Conservation (phyloP, 2,329 filamentous ascomycete species). For the Neopestalotiopsis sp. region DNA sequence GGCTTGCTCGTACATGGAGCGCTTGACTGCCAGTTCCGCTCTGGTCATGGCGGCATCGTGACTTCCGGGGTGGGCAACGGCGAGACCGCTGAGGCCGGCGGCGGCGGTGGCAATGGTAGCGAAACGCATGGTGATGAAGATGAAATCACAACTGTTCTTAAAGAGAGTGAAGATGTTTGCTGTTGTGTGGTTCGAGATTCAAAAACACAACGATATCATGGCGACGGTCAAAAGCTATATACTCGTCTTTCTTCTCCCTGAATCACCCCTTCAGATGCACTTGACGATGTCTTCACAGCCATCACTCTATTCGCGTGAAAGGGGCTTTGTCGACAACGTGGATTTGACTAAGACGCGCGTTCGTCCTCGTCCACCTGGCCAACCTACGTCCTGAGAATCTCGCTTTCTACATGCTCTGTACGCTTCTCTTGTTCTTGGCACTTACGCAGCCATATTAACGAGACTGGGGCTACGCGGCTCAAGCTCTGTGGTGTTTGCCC, state of each 20-base stretch:
- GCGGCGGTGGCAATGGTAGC: background rate
- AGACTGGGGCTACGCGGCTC: background rate
- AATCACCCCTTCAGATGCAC: background rate
- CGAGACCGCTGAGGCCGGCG: background rate
- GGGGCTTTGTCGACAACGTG: background rate
- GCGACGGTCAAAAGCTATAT: background rate
- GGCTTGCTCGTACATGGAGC: background rate
- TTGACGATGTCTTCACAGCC: background rate
- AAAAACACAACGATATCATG: background rate
- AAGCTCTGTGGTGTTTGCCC: background rate
- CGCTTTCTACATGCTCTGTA: background rate
- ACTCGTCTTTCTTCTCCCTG: background rate
- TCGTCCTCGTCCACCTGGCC: background rate
- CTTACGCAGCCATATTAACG: background rate
- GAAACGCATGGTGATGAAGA: slow-evolving; percentile 3
- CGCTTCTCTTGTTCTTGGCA: background rate
- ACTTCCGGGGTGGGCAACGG: background rate
- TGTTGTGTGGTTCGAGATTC: background rate
- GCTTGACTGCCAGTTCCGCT: background rate
- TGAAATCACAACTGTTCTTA: background rate
- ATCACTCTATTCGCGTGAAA: background rate
- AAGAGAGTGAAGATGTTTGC: background rate
- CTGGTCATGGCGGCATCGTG: slow-evolving; percentile 3
- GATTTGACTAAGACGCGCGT: background rate
- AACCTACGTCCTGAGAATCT: background rate